Conservation (phyloP, 176 grass and related monocot genomes). For the Aegilops umbellulata region DNA sequence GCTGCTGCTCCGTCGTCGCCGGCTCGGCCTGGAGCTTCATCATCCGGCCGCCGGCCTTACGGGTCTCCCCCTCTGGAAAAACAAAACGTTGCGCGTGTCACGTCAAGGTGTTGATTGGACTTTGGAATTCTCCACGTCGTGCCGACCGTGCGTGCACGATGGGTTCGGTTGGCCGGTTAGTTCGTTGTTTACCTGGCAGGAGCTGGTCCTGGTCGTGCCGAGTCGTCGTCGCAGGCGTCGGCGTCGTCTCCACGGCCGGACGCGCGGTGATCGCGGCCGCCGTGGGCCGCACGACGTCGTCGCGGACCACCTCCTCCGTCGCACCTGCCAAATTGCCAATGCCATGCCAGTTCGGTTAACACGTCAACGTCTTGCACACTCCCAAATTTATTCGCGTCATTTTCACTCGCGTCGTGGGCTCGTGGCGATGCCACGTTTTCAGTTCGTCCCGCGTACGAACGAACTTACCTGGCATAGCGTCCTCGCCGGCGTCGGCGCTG, state of each 20-base stretch:
- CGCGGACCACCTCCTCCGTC: background rate
- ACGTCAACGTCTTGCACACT: background rate
- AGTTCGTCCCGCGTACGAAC: background rate
- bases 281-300: conserved; percentile 13
- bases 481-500: background rate
- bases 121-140: background rate
- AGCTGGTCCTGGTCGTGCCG: background rate
- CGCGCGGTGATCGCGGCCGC: background rate
- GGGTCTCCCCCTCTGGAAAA: background rate
- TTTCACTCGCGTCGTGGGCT: background rate
- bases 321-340: background rate
- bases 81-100: background rate
- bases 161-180: background rate
- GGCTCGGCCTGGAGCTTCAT: conserved; percentile 5
- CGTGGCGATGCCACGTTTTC: background rate
- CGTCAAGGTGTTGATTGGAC: background rate
- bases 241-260: conserved; percentile 1
- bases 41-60: background rate
- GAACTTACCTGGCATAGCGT: background rate
- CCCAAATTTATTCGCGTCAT: background rate
- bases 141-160: background rate
- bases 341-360: background rate
- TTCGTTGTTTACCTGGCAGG: background rate
- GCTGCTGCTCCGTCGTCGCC: background rate
- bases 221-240: background rate